A percentile compares a stretch with the other conserved stretches of the same genome.
Conservation (phyloP, 2,329 filamentous ascomycete genomes). For the Aspergillus sp. region DNA sequence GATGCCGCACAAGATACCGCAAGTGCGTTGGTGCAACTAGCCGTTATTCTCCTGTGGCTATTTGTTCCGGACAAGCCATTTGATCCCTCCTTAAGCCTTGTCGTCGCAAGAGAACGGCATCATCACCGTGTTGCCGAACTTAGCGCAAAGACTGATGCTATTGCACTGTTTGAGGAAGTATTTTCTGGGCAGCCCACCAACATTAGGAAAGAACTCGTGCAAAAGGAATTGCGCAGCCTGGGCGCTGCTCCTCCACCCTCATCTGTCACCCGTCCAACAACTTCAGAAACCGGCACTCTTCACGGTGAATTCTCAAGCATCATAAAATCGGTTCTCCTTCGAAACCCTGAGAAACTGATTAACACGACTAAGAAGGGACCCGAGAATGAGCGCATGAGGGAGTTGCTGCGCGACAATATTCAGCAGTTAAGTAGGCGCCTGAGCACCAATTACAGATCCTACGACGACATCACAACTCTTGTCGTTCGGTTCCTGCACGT, state of each 20-base stretch:
- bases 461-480: slow-evolving; percentile 80
- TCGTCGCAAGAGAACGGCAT: slow-evolving; percentile 64
- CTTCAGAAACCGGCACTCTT: slow-evolving; percentile 67
- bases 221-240: slow-evolving; percentile 62
- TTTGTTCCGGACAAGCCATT: slow-evolving; percentile 85
- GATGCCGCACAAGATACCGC: slow-evolving; percentile 43
- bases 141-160: slow-evolving; percentile 55
- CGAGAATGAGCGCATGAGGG: slow-evolving; percentile 33
- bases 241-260: slow-evolving; percentile 67
- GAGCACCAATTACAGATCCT: slow-evolving; percentile 68
- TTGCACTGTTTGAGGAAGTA: slow-evolving; percentile 64
- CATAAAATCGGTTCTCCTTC: slow-evolving; percentile 61
- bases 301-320: slow-evolving; percentile 83
- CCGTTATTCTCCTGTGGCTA: slow-evolving; percentile 70
- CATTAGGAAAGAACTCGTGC: slow-evolving; percentile 63
- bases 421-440: slow-evolving; percentile 70
- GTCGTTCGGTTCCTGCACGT: slow-evolving; percentile 77
- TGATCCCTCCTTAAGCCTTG: slow-evolving; percentile 68
- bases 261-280: slow-evolving; percentile 68
- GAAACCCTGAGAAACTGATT: slow-evolving; percentile 31
- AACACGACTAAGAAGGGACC: slow-evolving; percentile 14
- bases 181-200: slow-evolving; percentile 70
- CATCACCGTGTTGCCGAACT: slow-evolving; percentile 58
- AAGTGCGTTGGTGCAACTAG: slow-evolving; percentile 73
- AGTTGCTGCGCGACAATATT: slow-evolving; percentile 57